Evolutionary conservation across 306 rosid species (phyloP).

Genomic region (Echinosophora koreensis): DNA sequence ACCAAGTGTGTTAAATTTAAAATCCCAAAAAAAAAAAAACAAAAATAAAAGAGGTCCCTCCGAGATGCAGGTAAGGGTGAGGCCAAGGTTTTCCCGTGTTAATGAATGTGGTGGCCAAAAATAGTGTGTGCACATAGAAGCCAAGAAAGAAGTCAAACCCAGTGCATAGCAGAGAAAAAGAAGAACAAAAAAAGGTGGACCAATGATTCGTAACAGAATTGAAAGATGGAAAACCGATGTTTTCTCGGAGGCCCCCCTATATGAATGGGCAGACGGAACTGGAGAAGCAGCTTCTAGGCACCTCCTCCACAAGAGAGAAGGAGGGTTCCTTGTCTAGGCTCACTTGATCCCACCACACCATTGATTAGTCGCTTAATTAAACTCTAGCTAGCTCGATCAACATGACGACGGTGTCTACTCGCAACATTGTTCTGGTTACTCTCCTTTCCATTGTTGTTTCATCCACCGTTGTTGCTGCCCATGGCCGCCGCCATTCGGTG

Average conservation of each 20-base stretch:
- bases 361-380: too few relatives aligned
- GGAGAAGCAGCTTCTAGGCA: conserved; percentile 37
- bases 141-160: not conserved
- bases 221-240: conserved; percentile 18
- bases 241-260: conserved; percentile 31
- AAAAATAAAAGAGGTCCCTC: not conserved
- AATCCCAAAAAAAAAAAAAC: not conserved
- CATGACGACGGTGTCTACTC: conserved; percentile 4
- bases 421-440: conserved; percentile 1
- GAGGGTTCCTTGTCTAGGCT: conserved; percentile 36
- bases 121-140: not conserved
- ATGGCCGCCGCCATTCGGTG: not conserved
- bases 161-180: not conserved
- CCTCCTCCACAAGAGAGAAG: conserved; percentile 40
- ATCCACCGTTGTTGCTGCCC: conserved; percentile 25
- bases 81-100: not conserved
- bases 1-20: not conserved
- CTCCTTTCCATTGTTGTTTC: conserved; percentile 42
- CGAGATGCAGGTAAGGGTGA: not conserved
- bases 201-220: conserved; percentile 22
- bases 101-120: not conserved
- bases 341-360: not conserved
- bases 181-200: conserved; percentile 4
- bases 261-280: not conserved
- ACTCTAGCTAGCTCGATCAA: too few relatives aligned